phyloP scores from a whole-genome alignment of 306 rosid species.

The Lathyrus oleraceus region DNA sequence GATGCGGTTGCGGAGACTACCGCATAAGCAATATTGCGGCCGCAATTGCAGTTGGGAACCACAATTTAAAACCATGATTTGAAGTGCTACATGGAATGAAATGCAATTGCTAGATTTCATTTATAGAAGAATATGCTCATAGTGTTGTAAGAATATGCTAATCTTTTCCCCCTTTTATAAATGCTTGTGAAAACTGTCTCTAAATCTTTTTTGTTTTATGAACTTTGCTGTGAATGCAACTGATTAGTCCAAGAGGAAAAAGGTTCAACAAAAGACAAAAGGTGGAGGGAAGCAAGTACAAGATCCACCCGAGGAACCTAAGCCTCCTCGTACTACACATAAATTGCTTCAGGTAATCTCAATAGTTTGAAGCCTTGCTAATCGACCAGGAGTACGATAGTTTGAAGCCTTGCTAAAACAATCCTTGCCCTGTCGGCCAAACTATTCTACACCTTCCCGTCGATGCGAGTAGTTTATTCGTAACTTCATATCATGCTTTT shows the following conservation, averaged over 20 bases:
- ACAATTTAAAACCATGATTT: too few species aligned
- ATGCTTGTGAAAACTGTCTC: not conserved
- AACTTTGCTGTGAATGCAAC: conserved; percentile 34
- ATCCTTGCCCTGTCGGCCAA: too few species aligned
- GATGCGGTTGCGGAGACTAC: too few species aligned
- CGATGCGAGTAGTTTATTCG: too few species aligned
- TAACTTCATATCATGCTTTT: too few species aligned
- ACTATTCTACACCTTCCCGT: too few species aligned
- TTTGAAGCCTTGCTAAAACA: too few species aligned
- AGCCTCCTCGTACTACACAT: conserved; percentile 69
- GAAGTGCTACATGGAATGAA: not conserved
- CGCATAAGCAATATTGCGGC: too few species aligned
- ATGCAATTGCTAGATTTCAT: not conserved
- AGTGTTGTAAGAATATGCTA: too few species aligned
- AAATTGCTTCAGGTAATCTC: conserved; percentile 83
- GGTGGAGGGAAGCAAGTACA: conserved; percentile 53
- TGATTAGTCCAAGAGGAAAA: conserved; percentile 61
- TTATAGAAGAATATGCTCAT: not conserved
- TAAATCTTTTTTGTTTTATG: conserved; percentile 11
- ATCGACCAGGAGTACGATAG: too few species aligned
- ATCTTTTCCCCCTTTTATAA: not conserved
- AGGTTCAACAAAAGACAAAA: conserved; percentile 44
- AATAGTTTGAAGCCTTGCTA: too few species aligned
- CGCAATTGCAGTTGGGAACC: too few species aligned
- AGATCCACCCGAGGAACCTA: conserved; percentile 48